Conservation (phyloP, 257 asterid species). For the Capsicum chinense region DNA sequence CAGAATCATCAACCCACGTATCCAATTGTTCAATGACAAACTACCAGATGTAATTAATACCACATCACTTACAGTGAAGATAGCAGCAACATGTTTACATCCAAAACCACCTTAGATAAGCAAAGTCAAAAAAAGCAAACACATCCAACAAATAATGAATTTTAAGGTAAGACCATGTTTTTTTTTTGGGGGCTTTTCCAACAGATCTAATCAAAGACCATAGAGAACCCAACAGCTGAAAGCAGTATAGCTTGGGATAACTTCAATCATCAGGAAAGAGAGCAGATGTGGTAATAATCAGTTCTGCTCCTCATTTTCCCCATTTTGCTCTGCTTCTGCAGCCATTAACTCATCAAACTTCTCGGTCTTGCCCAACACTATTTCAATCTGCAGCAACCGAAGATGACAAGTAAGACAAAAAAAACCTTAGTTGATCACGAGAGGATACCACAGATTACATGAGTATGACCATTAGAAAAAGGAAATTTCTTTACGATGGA, state of each 20-base stretch:
- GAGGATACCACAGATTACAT: background rate
- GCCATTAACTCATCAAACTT: slow-evolving; percentile 66
- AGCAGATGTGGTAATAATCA: background rate
- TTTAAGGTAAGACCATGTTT: background rate
- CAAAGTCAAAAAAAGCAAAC: background rate
- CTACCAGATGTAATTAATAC: background rate
- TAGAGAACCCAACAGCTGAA: background rate
- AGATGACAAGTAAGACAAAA: background rate
- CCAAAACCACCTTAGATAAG: background rate
- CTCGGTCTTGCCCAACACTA: slow-evolving; percentile 55
- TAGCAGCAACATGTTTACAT: background rate
- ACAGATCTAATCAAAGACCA: background rate
- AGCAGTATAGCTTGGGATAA: background rate
- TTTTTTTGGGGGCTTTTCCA: background rate
- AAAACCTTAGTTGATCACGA: background rate
- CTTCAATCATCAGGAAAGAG: background rate
- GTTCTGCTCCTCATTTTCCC: slow-evolving; percentile 50
- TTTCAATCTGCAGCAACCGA: slow-evolving; percentile 54
- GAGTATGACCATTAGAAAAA: background rate
- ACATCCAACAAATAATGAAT: slow-evolving; percentile 16
- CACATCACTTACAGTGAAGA: background rate
- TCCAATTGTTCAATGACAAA: background rate
- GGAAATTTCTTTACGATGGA: background rate
- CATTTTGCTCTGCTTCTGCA: slow-evolving; percentile 55
- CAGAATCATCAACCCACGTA: background rate